Conservation (phyloP, 352 stramenopile genomes). For the Phytopythium litorale region DNA sequence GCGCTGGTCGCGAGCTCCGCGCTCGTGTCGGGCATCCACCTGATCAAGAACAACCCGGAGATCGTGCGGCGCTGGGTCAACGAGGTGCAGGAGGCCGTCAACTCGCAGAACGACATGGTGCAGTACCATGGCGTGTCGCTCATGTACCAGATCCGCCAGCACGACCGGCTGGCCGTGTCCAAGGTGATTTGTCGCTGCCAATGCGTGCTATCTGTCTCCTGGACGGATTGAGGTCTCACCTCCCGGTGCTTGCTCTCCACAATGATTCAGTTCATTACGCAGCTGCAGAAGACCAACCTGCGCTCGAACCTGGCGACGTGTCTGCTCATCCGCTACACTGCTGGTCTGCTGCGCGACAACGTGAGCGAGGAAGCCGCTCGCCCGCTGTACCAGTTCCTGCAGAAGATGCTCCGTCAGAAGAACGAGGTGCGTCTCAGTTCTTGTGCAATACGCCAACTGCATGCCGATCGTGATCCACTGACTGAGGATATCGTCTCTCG, state of each 20-base stretch:
- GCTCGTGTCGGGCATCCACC: slow-evolving; percentile 94
- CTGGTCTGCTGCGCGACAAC: slow-evolving; percentile 87
- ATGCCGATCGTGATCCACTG: not conserved
- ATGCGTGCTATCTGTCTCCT: not conserved
- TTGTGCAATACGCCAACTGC: not conserved
- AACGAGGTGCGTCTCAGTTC: slow-evolving; percentile 55
- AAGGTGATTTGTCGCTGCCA: slow-evolving; percentile 53
- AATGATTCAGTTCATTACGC: slow-evolving; percentile 54
- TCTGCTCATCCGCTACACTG: slow-evolving; percentile 97
- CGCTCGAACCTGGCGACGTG: slow-evolving; percentile 95
- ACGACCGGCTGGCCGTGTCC: slow-evolving; percentile 97
- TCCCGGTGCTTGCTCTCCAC: not conserved
- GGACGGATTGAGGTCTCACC: not conserved
- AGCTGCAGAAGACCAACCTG: slow-evolving; percentile 93
- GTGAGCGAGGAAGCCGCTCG: slow-evolving; percentile 74
- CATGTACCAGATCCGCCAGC: slow-evolving; percentile 98
- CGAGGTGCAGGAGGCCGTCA: slow-evolving; percentile 96
- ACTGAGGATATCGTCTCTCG: not conserved
- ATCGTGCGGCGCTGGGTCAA: slow-evolving; percentile 95
- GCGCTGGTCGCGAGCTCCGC: slow-evolving; percentile 95
- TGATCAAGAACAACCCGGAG: slow-evolving; percentile 93
- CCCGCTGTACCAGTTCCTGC: slow-evolving; percentile 89
- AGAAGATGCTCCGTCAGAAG: slow-evolving; percentile 96
- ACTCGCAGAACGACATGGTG: slow-evolving; percentile 97
- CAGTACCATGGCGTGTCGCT: slow-evolving; percentile 98